phyloP scores from a whole-genome alignment of 2,329 filamentous ascomycete species.

The Pseudogymnoascus sp. region DNA sequence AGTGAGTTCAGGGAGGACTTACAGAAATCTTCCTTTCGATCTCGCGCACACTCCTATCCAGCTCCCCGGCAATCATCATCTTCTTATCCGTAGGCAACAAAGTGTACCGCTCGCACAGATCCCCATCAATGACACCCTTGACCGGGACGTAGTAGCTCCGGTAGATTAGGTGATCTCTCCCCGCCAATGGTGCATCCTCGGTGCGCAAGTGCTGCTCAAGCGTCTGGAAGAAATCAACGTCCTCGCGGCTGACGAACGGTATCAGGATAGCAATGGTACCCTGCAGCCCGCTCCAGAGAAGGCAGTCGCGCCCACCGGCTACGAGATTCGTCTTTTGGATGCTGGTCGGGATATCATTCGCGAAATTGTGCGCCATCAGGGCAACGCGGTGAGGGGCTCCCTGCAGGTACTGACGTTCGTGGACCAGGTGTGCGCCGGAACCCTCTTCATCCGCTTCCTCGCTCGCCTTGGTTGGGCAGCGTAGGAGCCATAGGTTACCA shows the following conservation, averaged over 20 bases:
- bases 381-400: conserved; percentile 78
- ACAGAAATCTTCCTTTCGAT: conserved; percentile 92
- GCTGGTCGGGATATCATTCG: conserved; percentile 85
- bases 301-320: conserved; percentile 80
- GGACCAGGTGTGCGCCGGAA: conserved; percentile 79
- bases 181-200: conserved; percentile 80
- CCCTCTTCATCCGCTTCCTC: conserved; percentile 88
- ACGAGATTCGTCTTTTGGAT: conserved; percentile 84
- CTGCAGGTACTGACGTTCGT: conserved; percentile 82
- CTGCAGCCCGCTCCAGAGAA: conserved; percentile 90
- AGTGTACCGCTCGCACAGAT: conserved; percentile 87
- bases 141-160: conserved; percentile 92
- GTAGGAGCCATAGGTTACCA: conserved; percentile 87
- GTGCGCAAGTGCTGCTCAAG: conserved; percentile 80
- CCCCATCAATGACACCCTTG: conserved; percentile 93
- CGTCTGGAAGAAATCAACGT: conserved; percentile 95
- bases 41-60: conserved; percentile 83
- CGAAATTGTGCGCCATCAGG: conserved; percentile 80
- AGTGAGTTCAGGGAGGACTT: conserved; percentile 24
- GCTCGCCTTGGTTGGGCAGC: conserved; percentile 76
- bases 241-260: conserved; percentile 83
- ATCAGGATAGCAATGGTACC: conserved; percentile 90
- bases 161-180: conserved; percentile 92
- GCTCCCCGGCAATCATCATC: conserved; percentile 84
- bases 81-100: conserved; percentile 81